These are phyloP conservation scores for Amphirosellinia nigrospora DNA, from an alignment of 495 filamentous ascomycete genomes.

Conservation along the genomic window DNA sequence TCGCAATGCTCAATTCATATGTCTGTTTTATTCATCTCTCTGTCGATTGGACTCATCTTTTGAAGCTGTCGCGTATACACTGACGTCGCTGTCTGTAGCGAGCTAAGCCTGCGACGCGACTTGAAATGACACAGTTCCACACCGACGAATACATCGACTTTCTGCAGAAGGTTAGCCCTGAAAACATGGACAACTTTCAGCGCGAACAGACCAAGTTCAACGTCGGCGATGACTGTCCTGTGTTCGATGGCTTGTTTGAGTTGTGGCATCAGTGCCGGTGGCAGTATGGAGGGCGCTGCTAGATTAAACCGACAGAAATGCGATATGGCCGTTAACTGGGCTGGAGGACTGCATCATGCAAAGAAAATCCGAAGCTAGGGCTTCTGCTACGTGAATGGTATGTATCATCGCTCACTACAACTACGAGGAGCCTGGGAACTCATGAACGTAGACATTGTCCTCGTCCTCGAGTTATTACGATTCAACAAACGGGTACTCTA, in stretches of 20 bases:
- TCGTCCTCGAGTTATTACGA: constrained; percentile 94
- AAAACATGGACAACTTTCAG: constrained; percentile 95
- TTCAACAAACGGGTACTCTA: constrained; percentile 94
- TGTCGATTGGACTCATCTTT: not conserved
- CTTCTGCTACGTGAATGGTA: constrained; percentile 98
- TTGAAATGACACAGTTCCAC: constrained; percentile 99
- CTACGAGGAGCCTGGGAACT: not conserved
- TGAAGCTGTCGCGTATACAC: not conserved
- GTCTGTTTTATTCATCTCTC: not conserved
- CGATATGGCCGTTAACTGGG: constrained; percentile 98
- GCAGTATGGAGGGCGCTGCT: constrained; percentile 96
- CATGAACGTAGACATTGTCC: constrained; percentile 77
- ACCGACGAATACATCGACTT: constrained; percentile 99
- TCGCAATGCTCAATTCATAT: not conserved
- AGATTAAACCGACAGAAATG: constrained; percentile 91
- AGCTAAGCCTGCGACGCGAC: constrained; percentile 92
- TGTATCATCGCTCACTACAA: constrained; percentile 29
- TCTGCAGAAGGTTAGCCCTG: constrained; percentile 91
- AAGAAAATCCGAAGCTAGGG: constrained; percentile 98
- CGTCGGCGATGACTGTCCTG: constrained; percentile 96
- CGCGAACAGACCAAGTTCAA: constrained; percentile 97
- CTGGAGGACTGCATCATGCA: constrained; percentile 94
- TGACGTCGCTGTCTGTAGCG: constrained; percentile 59
- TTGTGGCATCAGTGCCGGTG: constrained; percentile 97
- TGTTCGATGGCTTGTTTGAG: constrained; percentile 97